Base-by-base conservation (phyloP, 768 basidiomycete species). In the Coprinopsis cinerea region DNA sequence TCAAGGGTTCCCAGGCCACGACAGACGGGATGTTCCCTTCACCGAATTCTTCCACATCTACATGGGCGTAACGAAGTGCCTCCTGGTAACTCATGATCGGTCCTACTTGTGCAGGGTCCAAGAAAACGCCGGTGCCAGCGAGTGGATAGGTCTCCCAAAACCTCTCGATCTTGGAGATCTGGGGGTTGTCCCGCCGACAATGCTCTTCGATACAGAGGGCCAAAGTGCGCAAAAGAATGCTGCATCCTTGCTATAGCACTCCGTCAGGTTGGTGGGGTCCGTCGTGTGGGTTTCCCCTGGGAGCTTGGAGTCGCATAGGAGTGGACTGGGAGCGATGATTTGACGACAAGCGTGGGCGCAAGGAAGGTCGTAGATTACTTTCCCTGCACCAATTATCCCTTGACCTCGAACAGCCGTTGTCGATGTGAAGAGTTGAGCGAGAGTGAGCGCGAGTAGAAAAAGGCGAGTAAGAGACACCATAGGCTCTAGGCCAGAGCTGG, bases 171-270 rank as follows among this genome's bases (percentile, higher is more conserved):
- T n/a, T n/a, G n/a, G n/a, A n/a, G n/a, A n/a, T n/a, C n/a, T n/a
- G n/a, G n/a, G n/a, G n/a, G n/a, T n/a, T 22, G 42, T 30, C 11
- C 47, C 52, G 27, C 30, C 48, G 39, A 46, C 52, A 53, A 32
- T 48, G 48, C 23, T 48, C 47, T 37, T 53, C 52, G 34, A 53
- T 44, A 35, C 52, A 53, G 3, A 53, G 18, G 2, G 52, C 37
- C 18, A 53, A 24, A 11, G 52, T 53, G 15, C 46, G 40, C n/a
- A n/a, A n/a, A 53, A 13, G 34, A 48, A 53, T 10, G 47, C 52
- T 5, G 52, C 52, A 27, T 53, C 52, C 32, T 48, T 25, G 22
- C 48, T 46, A 25, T 48, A 44, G 22, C 52, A 53, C 24, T 36
- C 40, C 9, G 26, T 18, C 11, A 30, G 30, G 39, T 48, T 53